These are phyloP conservation scores for Fistulinella prunicolor DNA, from an alignment of 768 basidiomycete genomes.

Conservation along the genomic window DNA sequence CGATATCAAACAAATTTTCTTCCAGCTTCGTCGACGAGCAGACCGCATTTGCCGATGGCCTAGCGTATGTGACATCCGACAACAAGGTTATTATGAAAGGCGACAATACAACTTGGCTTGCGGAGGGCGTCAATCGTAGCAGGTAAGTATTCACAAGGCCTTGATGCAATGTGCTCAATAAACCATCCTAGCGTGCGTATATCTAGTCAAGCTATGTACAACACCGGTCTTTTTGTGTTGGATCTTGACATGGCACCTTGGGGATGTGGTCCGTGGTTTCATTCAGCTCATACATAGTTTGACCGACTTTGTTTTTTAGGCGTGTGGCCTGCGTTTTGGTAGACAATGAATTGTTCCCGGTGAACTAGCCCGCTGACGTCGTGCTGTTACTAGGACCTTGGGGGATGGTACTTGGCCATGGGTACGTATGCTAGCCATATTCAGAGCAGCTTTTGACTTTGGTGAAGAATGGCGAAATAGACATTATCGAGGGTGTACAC, in stretches of 20 bases:
- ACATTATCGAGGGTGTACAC: conserved; percentile 83
- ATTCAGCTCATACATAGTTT: not conserved
- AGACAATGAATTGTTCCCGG: conserved; percentile 20
- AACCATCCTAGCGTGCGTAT: conserved; percentile 63
- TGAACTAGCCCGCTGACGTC: conserved; percentile 1
- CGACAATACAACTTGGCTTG: conserved; percentile 60
- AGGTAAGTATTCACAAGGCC: conserved; percentile 42
- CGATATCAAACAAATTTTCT: conserved; percentile 9
- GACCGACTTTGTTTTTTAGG: conserved; percentile 36
- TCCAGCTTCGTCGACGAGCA: conserved; percentile 58
- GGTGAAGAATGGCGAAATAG: conserved; percentile 70
- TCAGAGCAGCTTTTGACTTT: conserved; percentile 6
- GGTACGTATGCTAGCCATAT: conserved; percentile 38
- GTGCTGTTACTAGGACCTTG: conserved; percentile 23
- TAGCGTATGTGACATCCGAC: conserved; percentile 57
- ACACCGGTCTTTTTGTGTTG: conserved; percentile 78
- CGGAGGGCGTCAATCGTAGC: conserved; percentile 51
- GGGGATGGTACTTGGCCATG: conserved; percentile 61
- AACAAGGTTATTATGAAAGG: conserved; percentile 73
- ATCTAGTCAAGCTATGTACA: conserved; percentile 59
- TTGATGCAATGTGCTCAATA: not conserved
- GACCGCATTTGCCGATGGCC: conserved; percentile 49
- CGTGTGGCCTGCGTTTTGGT: conserved; percentile 85
- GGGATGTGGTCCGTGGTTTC: conserved; percentile 64
- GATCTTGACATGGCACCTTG: conserved; percentile 83